phyloP scores from a whole-genome alignment of 2,329 filamentous ascomycete species.

The Fusarium buharicum region DNA sequence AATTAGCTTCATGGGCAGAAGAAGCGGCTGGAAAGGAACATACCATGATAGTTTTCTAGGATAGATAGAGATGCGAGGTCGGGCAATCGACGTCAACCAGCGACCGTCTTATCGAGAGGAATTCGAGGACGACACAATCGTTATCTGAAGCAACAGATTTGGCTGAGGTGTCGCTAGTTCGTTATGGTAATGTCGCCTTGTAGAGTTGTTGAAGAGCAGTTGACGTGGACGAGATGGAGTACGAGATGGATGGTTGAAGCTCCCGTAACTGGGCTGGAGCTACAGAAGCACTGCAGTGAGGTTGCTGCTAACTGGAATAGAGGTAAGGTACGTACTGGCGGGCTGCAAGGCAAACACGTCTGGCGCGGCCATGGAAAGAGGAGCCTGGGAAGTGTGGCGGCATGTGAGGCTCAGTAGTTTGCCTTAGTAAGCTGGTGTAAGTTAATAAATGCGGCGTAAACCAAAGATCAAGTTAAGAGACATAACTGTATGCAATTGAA shows the following conservation, averaged over 20 bases:
- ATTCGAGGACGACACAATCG: constrained; percentile 8
- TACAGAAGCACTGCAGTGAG: constrained; percentile 36
- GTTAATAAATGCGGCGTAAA: not conserved
- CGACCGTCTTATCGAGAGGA: constrained; percentile 24
- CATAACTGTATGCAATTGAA: too few relatives aligned
- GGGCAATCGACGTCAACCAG: constrained; percentile 41
- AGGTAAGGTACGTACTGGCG: constrained; percentile 37
- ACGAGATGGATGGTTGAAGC: constrained; percentile 39
- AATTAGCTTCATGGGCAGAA: constrained; percentile 42
- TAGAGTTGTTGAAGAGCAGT: constrained; percentile 15
- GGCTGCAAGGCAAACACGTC: constrained; percentile 56
- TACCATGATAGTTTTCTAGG: constrained; percentile 47
- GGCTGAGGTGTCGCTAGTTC: constrained; percentile 12
- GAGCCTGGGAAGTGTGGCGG: constrained; percentile 32
- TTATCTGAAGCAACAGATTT: not conserved
- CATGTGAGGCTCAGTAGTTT: constrained; percentile 17
- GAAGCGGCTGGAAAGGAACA: constrained; percentile 1
- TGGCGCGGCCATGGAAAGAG: constrained; percentile 51
- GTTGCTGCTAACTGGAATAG: constrained; percentile 14
- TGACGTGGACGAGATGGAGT: constrained; percentile 35
- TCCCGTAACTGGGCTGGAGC: constrained; percentile 34
- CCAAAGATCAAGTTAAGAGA: too few relatives aligned
- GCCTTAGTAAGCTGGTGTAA: constrained; percentile 4
- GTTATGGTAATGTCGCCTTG: constrained; percentile 14
- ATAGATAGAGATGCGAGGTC: constrained; percentile 36